A percentile compares a stretch with the other conserved stretches of the same genome.
phyloP scores from a whole-genome alignment of 192 early-diverging fungal species.

The Backusella australiensis region DNA sequence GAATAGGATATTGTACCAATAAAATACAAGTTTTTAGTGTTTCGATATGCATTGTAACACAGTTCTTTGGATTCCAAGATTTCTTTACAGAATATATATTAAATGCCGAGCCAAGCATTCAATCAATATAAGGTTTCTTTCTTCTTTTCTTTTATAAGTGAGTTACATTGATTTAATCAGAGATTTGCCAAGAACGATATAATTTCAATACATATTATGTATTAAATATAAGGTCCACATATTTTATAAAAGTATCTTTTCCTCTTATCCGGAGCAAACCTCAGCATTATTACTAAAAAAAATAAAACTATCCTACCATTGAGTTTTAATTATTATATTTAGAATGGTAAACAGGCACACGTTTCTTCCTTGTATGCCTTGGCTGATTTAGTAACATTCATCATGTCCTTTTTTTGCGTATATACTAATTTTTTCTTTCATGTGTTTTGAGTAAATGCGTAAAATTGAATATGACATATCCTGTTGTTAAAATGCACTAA shows the following conservation, averaged over 20 bases:
- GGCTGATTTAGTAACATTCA: background rate
- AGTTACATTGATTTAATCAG: background rate
- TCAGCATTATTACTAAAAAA: background rate
- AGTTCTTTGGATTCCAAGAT: background rate
- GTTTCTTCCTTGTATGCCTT: background rate
- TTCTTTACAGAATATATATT: slow-evolving; percentile 7
- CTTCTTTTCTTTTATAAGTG: background rate
- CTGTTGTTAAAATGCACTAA: background rate
- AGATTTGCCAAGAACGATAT: background rate
- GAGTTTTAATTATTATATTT: background rate
- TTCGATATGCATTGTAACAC: background rate
- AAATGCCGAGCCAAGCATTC: background rate
- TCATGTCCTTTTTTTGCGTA: background rate
- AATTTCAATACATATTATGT: background rate
- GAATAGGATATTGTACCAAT: background rate
- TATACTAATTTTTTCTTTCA: background rate
- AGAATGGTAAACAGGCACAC: background rate
- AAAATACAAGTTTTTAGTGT: background rate
- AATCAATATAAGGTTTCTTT: background rate
- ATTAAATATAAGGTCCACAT: background rate
- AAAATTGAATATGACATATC: background rate
- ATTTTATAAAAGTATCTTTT: background rate
- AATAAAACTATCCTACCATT: background rate
- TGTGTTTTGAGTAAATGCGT: background rate
- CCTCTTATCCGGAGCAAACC: background rate